Base-by-base conservation (phyloP, 2,329 filamentous ascomycete species). In the Sarocladium kiliense region DNA sequence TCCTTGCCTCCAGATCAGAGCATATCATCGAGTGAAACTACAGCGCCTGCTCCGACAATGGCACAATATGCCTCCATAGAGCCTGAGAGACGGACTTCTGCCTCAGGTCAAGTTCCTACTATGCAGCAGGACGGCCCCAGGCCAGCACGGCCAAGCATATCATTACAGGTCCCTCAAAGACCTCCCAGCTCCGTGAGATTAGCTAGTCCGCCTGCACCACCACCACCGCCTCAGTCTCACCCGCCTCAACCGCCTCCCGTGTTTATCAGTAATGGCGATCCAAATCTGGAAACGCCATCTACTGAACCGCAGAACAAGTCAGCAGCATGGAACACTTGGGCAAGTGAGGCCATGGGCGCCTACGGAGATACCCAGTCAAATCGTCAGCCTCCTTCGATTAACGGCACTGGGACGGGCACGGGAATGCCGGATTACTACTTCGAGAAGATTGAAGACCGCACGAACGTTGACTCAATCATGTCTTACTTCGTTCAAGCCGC, bases 141-240 rank as follows among this genome's bases (percentile, higher is more conserved):
- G 37, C 67, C 69, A 41, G 58, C 63, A 12, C 64, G 71, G 16
- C 72, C 72, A 3, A 72, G 62, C 57, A 74, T 74, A 57, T 73
- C 72, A 32, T 61, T 75, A 4, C 71, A 73, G 36, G 71, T 74
- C 2, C 72, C 72, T 0, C 77, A 84, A 60, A 77, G 85, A 57
- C 72, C 77, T 18, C 76, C 82, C 1, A 83, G 83, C 1, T 76
- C 80, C 2, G 82, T 88, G 0, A 75, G 83, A 56, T 72, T 88
- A 14, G 84, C 85, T 23, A 88, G 85, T 9, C 79, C 79, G 32
- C 77, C 77, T 7, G 70, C 72, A 1, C 79, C 61, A 23, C 57
- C 59, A 16, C 60, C 58, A 5, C 68, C 72, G 16, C 68, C 72
- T 1, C 78, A 34, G 5, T 42, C 44, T 9, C 42, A 36, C 36